Conservation (phyloP, 352 stramenopile species). For the Globisporangium megalacanthum region DNA sequence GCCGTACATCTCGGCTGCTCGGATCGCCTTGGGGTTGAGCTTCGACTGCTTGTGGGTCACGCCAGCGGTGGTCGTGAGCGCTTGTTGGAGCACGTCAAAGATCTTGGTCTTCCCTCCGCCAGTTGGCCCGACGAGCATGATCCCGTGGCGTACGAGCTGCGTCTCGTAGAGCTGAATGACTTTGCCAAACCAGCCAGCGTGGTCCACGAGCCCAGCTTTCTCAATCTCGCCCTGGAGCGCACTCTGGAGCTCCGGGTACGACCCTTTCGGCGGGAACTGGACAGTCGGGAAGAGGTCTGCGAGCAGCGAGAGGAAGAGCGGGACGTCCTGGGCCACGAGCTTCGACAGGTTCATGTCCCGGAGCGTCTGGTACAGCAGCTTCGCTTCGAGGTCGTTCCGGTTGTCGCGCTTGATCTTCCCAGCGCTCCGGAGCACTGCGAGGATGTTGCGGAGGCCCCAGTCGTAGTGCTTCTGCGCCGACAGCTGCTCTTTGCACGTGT, state of each 20-base stretch:
- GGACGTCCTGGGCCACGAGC: constrained; percentile 97
- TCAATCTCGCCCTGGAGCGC: constrained; percentile 88
- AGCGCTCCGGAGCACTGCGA: constrained; percentile 83
- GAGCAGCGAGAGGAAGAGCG: constrained; percentile 95
- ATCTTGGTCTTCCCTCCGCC: constrained; percentile 98
- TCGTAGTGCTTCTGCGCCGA: constrained; percentile 93
- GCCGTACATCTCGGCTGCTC: constrained; percentile 97
- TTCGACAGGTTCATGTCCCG: constrained; percentile 99
- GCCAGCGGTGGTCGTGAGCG: constrained; percentile 89
- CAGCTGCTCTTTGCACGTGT: constrained; percentile 89
- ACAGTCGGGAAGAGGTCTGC: constrained; percentile 96
- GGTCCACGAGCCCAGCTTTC: constrained; percentile 87
- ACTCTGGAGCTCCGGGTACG: constrained; percentile 94
- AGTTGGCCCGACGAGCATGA: constrained; percentile 98
- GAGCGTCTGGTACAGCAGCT: constrained; percentile 86
- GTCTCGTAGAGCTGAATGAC: constrained; percentile 98
- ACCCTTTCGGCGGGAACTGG: constrained; percentile 86
- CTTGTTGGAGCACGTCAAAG: constrained; percentile 93
- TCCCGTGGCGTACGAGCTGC: constrained; percentile 95
- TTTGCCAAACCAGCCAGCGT: constrained; percentile 91
- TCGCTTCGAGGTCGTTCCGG: constrained; percentile 82
- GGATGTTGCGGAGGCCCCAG: constrained; percentile 89
- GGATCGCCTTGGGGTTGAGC: constrained; percentile 98
- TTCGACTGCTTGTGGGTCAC: constrained; percentile 95
- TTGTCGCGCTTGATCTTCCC: constrained; percentile 91